Percentiles rank a stretch among this genome's conserved stretches.
Conservation (phyloP, 2,329 filamentous ascomycete species). For the Macroventuria anomochaeta region DNA sequence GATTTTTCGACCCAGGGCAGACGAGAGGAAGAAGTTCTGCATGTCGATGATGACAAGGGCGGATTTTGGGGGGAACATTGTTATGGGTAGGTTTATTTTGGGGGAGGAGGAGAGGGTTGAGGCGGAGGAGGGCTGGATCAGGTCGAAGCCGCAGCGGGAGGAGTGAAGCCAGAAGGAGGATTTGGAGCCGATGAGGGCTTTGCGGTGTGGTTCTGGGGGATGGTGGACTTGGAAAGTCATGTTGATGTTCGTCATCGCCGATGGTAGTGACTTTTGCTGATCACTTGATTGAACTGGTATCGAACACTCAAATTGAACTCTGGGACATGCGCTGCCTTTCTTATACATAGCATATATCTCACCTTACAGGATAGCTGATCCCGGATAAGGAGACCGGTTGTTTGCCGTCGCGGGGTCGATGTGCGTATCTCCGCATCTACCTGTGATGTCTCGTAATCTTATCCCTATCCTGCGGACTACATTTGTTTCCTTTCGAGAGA, state of each 20-base stretch:
- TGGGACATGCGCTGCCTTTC: too few species aligned
- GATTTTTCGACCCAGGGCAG: conserved; percentile 28
- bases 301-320: too few species aligned
- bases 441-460: background rate
- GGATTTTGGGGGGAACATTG: conserved; percentile 46
- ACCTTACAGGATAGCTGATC: background rate
- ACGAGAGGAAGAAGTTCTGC: conserved; percentile 53
- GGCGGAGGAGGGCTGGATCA: conserved; percentile 50
- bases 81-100: conserved; percentile 38
- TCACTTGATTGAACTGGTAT: too few species aligned
- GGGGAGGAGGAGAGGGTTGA: conserved; percentile 20
- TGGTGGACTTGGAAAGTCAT: too few species aligned
- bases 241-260: too few species aligned
- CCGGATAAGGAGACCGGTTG: conserved; percentile 20
- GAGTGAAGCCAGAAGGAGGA: conserved; percentile 54
- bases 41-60: conserved; percentile 53
- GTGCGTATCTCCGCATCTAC: conserved; percentile 17
- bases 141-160: conserved; percentile 53
- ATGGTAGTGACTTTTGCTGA: too few species aligned
- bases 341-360: background rate
- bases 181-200: conserved; percentile 10
- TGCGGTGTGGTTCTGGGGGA: background rate
- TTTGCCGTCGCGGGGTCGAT: conserved; percentile 24
- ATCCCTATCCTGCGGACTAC: background rate
- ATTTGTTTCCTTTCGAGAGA: too few species aligned